These are phyloP conservation scores for Pholiota conissans DNA, from an alignment of 768 basidiomycete genomes.

Conservation along the genomic window DNA sequence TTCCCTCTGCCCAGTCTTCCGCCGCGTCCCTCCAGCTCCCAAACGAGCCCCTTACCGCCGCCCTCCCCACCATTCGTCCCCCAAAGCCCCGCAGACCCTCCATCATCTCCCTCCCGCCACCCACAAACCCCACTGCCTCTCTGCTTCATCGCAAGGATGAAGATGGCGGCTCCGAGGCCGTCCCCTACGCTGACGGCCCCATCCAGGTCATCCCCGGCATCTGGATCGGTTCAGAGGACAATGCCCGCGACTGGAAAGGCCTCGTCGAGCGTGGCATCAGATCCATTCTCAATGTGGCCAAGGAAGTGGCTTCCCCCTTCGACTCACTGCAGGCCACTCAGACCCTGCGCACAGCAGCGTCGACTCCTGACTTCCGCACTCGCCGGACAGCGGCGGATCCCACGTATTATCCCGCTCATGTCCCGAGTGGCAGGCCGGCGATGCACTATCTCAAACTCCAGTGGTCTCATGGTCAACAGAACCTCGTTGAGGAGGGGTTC, in stretches of 20 bases:
- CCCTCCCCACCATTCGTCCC: constrained; percentile 32
- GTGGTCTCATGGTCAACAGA: constrained; percentile 94
- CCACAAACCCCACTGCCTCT: constrained; percentile 49
- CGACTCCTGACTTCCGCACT: constrained; percentile 64
- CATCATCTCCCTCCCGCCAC: constrained; percentile 62
- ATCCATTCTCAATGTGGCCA: constrained; percentile 88
- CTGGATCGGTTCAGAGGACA: constrained; percentile 92
- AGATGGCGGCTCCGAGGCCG: constrained; percentile 51
- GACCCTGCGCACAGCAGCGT: constrained; percentile 59
- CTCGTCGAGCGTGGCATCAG: constrained; percentile 73
- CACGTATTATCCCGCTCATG: constrained; percentile 68
- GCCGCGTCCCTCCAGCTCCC: constrained; percentile 35
- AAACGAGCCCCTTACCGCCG: constrained; percentile 31
- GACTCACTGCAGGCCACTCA: constrained; percentile 44
- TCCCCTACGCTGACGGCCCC: constrained; percentile 81
- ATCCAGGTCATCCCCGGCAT: constrained; percentile 82
- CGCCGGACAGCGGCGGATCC: constrained; percentile 36
- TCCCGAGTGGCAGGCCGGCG: constrained; percentile 66
- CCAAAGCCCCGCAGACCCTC: constrained; percentile 63
- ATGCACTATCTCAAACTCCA: constrained; percentile 88
- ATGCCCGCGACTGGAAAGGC: constrained; percentile 77
- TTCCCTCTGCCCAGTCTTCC: constrained; percentile 63
- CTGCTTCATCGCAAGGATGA: constrained; percentile 66
- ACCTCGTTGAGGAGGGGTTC: constrained; percentile 80
- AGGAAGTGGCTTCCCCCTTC: constrained; percentile 81